Evolutionary conservation across 176 grass and related monocot genomes (phyloP).

Genomic region (Avena sativa): DNA sequence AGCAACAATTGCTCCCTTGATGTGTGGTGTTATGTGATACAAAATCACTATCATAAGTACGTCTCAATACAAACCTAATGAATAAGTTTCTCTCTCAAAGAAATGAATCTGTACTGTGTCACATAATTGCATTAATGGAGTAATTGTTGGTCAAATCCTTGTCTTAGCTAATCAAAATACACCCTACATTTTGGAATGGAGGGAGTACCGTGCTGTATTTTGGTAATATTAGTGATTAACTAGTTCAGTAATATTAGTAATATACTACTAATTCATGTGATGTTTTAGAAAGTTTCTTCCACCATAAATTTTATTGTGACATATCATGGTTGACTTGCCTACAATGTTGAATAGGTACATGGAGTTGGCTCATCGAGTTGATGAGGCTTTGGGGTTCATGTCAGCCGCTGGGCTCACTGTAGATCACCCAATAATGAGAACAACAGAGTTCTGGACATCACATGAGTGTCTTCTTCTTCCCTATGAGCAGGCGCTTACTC

Average conservation of each 20-base stretch:
- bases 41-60: background rate
- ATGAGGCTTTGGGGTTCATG: conserved; percentile 95
- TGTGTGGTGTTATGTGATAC: background rate
- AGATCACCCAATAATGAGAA: conserved; percentile 90
- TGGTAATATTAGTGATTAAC: background rate
- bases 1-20: background rate
- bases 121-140: background rate
- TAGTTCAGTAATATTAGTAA: conserved; percentile 3
- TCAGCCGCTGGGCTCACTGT: conserved; percentile 76
- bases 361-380: conserved; percentile 86
- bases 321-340: conserved; percentile 23
- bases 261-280: background rate
- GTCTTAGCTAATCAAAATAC: background rate
- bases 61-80: background rate
- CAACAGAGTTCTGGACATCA: conserved; percentile 91
- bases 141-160: background rate
- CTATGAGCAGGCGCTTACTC: conserved; percentile 83
- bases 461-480: conserved; percentile 95
- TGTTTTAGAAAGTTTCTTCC: background rate
- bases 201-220: background rate
- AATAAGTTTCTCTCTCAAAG: background rate
- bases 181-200: background rate
- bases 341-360: conserved; percentile 72
- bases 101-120: background rate
- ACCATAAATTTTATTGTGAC: background rate